These are phyloP conservation scores for Solanum dulcamara DNA, from an alignment of 257 asterid genomes.

Conservation along the genomic window DNA sequence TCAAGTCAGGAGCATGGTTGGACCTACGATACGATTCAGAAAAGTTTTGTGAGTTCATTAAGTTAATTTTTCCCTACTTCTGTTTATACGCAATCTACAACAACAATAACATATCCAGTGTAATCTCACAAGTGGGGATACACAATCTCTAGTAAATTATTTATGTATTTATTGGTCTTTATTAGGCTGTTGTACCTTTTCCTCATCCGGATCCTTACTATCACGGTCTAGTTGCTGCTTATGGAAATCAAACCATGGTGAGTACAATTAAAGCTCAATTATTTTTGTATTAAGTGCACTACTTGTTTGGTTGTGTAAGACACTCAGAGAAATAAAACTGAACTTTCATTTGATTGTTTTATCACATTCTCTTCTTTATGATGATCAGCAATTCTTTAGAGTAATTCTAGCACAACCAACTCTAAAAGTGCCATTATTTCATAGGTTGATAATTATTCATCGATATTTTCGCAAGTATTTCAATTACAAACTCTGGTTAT, in stretches of 20 bases:
- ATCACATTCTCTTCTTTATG: neutral
- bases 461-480: neutral
- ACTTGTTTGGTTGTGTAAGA: neutral
- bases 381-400: neutral
- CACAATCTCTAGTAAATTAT: neutral
- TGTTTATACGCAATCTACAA: neutral
- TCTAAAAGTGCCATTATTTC: neutral
- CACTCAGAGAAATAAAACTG: neutral
- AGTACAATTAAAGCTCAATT: neutral
- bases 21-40: neutral
- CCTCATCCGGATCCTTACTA: conserved; percentile 4
- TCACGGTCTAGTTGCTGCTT: conserved; percentile 1
- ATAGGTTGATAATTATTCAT: neutral
- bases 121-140: neutral
- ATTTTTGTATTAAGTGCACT: neutral
- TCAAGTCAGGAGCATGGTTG: conserved; percentile 9
- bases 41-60: conserved; percentile 6
- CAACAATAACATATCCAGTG: neutral
- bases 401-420: neutral
- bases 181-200: conserved; percentile 8
- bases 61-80: neutral
- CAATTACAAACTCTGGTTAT: neutral
- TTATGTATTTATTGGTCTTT: neutral
- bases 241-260: conserved; percentile 13
- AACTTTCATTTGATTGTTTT: neutral